A percentile compares a stretch with the other conserved stretches of the same genome.
phyloP scores from a whole-genome alignment of 2,329 filamentous ascomycete species.

The Colletotrichum viniferum region DNA sequence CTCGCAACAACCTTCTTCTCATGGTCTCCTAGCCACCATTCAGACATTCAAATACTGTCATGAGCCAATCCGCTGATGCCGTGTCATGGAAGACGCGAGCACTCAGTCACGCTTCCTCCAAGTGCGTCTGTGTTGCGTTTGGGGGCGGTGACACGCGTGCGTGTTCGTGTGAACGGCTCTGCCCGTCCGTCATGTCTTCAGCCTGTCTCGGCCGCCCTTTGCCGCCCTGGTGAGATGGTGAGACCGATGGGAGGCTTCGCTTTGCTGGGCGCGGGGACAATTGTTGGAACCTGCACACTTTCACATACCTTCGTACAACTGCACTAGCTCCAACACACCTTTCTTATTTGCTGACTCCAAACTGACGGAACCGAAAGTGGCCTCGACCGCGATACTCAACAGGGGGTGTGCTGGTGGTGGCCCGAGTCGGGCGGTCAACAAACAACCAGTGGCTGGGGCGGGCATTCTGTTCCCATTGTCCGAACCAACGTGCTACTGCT shows the following conservation, averaged over 20 bases:
- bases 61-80: neutral
- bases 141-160: neutral
- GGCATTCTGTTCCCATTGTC: neutral
- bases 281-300: neutral
- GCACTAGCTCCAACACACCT: neutral
- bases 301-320: neutral
- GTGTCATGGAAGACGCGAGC: slow-evolving; percentile 6
- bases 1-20: neutral
- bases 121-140: neutral
- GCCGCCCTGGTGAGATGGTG: slow-evolving; percentile 13
- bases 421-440: neutral
- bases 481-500: neutral
- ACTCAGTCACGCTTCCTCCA: neutral
- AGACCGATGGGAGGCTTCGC: neutral
- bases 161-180: slow-evolving; percentile 5
- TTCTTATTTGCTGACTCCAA: slow-evolving; percentile 5
- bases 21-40: neutral
- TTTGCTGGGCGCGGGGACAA: neutral
- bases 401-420: neutral
- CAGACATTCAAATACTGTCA: neutral
- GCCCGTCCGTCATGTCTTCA: neutral
- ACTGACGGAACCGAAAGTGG: neutral
- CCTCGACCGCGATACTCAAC: neutral
- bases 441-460: neutral
- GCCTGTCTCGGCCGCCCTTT: slow-evolving; percentile 2